Percentiles rank a stretch among this genome's conserved stretches.
These are phyloP conservation scores for Fusarium subtropicale DNA, from an alignment of 2,329 filamentous ascomycete genomes.

Conservation along the genomic window DNA sequence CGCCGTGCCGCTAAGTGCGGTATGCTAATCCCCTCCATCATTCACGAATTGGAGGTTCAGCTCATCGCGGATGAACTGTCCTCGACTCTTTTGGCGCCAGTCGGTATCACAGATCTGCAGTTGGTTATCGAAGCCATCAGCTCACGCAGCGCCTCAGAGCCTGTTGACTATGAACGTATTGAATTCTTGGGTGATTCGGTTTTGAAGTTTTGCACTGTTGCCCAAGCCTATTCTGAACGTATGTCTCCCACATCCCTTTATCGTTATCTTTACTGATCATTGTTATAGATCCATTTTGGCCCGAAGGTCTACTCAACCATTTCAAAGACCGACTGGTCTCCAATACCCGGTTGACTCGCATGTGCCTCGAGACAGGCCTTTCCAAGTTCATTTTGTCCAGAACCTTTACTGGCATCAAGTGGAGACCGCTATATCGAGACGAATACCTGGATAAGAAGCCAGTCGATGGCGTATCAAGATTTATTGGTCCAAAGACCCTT, in stretches of 20 bases:
- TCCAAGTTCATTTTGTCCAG: conserved; percentile 78
- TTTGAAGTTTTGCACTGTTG: conserved; percentile 77
- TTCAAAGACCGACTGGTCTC: conserved; percentile 78
- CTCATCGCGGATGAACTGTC: conserved; percentile 72
- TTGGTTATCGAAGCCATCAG: conserved; percentile 77
- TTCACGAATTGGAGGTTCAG: conserved; percentile 74
- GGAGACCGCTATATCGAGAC: conserved; percentile 73
- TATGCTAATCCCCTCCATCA: conserved; percentile 77
- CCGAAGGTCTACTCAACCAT: conserved; percentile 79
- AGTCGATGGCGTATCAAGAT: conserved; percentile 36
- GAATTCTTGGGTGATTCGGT: conserved; percentile 90
- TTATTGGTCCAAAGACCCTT: conserved; percentile 79
- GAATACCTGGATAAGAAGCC: conserved; percentile 45
- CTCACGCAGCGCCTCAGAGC: conserved; percentile 68
- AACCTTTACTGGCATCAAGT: conserved; percentile 75
- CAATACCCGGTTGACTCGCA: conserved; percentile 77
- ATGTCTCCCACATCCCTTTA: conserved; percentile 42
- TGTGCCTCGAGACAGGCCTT: conserved; percentile 72
- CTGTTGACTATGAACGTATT: conserved; percentile 80
- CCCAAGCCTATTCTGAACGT: conserved; percentile 71
- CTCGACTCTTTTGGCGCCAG: conserved; percentile 46
- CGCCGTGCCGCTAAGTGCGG: conserved; percentile 61
- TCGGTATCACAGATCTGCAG: conserved; percentile 65
- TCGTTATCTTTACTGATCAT: not conserved
- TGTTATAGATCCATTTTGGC: conserved; percentile 70